Evolutionary conservation across 1,139 yeast species (phyloP).

Genomic region (Spencermartinsiella ligniputridi): DNA sequence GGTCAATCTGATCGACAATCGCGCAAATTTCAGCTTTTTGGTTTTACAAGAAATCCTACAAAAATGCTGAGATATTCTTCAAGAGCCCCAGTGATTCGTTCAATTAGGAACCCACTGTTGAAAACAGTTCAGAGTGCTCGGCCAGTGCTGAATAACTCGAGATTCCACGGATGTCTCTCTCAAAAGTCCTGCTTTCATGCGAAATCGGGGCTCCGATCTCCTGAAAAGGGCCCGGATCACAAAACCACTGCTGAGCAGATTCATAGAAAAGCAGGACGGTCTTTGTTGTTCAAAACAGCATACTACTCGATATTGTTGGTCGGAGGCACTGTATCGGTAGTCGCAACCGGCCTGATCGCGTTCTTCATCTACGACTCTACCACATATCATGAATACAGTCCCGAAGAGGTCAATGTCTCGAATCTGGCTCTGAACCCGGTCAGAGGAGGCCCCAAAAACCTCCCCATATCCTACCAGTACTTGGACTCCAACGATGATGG

Average conservation of each 20-base stretch:
- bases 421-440: conserved; percentile 48
- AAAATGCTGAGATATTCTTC: too few species aligned
- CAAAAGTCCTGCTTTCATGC: too few species aligned
- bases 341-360: conserved; percentile 28
- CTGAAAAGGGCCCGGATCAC: too few species aligned
- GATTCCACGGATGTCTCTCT: too few species aligned
- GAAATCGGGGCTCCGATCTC: too few species aligned
- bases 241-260: background rate
- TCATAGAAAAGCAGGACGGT: background rate
- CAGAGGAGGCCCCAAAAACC: conserved; percentile 63
- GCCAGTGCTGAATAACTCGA: too few species aligned
- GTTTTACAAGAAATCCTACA: too few species aligned
- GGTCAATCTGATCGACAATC: too few species aligned
- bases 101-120: too few species aligned
- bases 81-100: too few species aligned
- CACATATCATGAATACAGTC: conserved; percentile 44
- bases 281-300: conserved; percentile 15
- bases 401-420: conserved; percentile 42
- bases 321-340: conserved; percentile 21
- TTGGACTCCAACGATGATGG: conserved; percentile 51
- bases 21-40: too few species aligned
- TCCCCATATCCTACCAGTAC: conserved; percentile 51
- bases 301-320: conserved; percentile 19
- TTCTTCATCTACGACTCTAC: conserved; percentile 59
- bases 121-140: too few species aligned